Base-by-base conservation (phyloP, 1,284 basidiomycete genomes). In the Exobasidium rhododendri region DNA sequence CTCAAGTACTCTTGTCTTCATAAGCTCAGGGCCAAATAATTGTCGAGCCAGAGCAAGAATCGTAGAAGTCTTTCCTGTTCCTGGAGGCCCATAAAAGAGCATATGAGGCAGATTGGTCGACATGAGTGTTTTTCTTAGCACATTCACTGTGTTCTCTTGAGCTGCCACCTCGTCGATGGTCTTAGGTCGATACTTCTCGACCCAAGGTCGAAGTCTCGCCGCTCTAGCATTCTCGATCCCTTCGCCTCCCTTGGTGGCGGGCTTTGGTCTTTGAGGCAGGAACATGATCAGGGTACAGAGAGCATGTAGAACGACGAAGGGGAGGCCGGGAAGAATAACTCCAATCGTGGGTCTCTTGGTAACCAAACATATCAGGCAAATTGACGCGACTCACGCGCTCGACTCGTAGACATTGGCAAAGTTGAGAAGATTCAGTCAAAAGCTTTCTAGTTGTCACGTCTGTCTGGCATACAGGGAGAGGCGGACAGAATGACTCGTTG, bases 51-150 rank as follows among this genome's bases (percentile, higher is more conserved):
- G 83, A 13, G 96, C 96, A 14, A 99, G 87, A 71, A 99, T 98
- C 0, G 96, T 97, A 43, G 92, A 96, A 14, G 96, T 99, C 82
- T 99, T 99, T 54, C 96, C 96, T 5, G 96, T 98, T 30, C 96
- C 96, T 7, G 96, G 96, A 20, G 96, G 96, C 0, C 96, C 96
- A 73, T 99, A 99, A 83, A 99, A 98, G 56, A 99, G 84, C 94
- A 98, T 98, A 79, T 99, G 96, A 1, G 96, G 94, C 51, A 99
- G 85, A 82, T 99, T 98, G 44, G 91, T 89, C 20, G 91, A 94
- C 1, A 88, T 87, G 52, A 98, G 83, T 0, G 94, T 91, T 82
- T 97, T 97, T 63, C 86, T 85, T 31, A 99, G 84, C 0, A 98
- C 92, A 1, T 89, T 88, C 31, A 97, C 89, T 0, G 94, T 97